phyloP scores from a whole-genome alignment of 805 yeast species.

The Lachancea fermentati region DNA sequence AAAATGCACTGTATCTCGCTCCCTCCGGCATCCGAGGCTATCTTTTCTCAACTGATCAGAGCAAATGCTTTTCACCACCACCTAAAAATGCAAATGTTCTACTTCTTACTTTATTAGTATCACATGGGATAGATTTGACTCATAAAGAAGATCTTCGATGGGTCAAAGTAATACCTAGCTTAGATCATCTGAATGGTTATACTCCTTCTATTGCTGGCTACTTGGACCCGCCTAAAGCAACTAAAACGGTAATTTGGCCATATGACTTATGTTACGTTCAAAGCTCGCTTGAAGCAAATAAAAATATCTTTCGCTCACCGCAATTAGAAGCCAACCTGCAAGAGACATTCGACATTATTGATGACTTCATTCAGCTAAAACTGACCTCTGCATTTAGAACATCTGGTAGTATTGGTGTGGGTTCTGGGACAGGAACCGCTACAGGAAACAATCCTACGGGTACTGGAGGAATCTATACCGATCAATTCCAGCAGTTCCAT shows the following conservation, averaged over 20 bases:
- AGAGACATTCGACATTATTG: constrained; percentile 35
- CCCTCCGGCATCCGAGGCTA: constrained; percentile 53
- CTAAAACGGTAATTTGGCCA: constrained; percentile 68
- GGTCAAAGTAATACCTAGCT: constrained; percentile 64
- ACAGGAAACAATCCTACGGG: constrained; percentile 28
- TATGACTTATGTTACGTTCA: constrained; percentile 59
- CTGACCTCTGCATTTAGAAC: constrained; percentile 37
- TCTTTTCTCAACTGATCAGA: constrained; percentile 33
- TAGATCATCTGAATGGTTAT: constrained; percentile 61
- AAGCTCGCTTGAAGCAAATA: constrained; percentile 21
- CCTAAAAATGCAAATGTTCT: constrained; percentile 39
- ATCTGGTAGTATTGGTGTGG: constrained; percentile 26
- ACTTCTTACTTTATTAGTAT: constrained; percentile 32
- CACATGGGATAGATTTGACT: constrained; percentile 33
- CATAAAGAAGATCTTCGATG: constrained; percentile 38
- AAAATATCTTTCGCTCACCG: constrained; percentile 1
- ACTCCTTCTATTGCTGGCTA: constrained; percentile 58
- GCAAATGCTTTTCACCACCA: constrained; percentile 34
- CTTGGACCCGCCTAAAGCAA: constrained; percentile 44
- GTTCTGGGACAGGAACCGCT: constrained; percentile 11
- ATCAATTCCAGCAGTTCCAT: constrained; percentile 27
- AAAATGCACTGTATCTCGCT: constrained; percentile 42
- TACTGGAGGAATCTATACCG: constrained; percentile 30
- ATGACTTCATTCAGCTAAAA: constrained; percentile 36
- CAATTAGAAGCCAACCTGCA: constrained; percentile 14